Percentiles rank a stretch among this genome's conserved stretches.
phyloP scores from a whole-genome alignment of 306 rosid genomes.

The Prunus kanzakura region DNA sequence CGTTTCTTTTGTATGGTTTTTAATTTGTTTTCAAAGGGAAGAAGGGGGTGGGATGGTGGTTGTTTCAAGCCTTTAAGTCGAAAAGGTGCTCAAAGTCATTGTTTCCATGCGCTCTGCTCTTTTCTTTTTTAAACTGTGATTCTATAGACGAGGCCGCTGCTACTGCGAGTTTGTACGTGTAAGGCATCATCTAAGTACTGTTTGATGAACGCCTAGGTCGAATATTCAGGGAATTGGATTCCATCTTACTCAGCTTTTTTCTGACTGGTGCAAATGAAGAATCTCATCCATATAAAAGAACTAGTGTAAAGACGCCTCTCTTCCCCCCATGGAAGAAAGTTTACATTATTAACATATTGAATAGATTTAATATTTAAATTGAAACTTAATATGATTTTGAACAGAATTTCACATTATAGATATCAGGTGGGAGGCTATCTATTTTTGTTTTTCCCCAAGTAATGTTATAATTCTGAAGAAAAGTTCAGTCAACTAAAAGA shows the following conservation, averaged over 20 bases:
- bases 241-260: neutral
- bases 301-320: neutral
- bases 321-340: neutral
- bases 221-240: neutral
- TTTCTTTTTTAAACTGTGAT: neutral
- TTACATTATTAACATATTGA: neutral
- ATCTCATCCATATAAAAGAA: neutral
- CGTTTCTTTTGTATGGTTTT: too few relatives aligned
- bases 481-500: neutral
- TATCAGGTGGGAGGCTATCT: neutral
- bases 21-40: neutral
- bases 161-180: neutral
- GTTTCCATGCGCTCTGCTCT: neutral
- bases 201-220: neutral
- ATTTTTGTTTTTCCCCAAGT: neutral
- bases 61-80: neutral
- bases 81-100: neutral
- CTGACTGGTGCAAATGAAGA: neutral
- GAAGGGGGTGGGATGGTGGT: neutral
- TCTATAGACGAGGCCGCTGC: neutral
- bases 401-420: neutral
- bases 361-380: too few relatives aligned
- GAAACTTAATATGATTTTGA: neutral
- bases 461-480: too few relatives aligned
- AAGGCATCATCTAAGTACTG: neutral